phyloP scores from a whole-genome alignment of 768 basidiomycete genomes.

The Kondoa malvinella region DNA sequence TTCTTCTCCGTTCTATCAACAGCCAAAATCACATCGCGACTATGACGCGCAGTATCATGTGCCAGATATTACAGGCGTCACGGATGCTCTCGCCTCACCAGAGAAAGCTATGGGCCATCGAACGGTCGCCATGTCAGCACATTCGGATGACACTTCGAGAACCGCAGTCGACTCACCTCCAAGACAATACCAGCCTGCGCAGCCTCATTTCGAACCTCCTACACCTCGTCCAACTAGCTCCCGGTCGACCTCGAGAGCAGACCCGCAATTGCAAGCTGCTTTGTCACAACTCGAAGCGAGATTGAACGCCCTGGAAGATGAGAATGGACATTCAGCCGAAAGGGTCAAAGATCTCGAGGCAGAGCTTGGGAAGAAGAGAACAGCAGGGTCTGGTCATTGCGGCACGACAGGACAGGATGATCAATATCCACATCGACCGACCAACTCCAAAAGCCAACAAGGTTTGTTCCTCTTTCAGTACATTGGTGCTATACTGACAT shows the following conservation, averaged over 20 bases:
- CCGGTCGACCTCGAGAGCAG: constrained; percentile 1
- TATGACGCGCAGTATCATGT: constrained; percentile 8
- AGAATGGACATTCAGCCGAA: constrained; percentile 19
- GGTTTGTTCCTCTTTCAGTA: neutral
- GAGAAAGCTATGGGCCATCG: neutral
- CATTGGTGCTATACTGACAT: neutral
- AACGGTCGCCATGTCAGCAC: neutral
- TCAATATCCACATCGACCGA: no score
- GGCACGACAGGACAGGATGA: no score
- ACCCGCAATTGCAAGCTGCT: constrained; percentile 16
- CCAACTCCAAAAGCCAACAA: neutral
- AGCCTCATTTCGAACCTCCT: neutral
- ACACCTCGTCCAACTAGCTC: neutral
- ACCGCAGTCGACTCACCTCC: neutral
- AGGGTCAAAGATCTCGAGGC: constrained; percentile 23
- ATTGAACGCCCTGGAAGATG: constrained; percentile 17
- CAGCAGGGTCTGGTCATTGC: neutral
- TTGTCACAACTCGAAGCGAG: constrained; percentile 11
- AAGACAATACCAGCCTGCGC: neutral
- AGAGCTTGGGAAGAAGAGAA: constrained; percentile 2
- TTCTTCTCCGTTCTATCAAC: neutral
- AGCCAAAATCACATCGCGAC: neutral
- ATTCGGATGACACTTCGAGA: neutral
- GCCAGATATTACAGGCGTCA: constrained; percentile 25
- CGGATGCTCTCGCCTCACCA: constrained; percentile 21